Conservation (phyloP, 345 rosid genomes). For the Linum lewisii region DNA sequence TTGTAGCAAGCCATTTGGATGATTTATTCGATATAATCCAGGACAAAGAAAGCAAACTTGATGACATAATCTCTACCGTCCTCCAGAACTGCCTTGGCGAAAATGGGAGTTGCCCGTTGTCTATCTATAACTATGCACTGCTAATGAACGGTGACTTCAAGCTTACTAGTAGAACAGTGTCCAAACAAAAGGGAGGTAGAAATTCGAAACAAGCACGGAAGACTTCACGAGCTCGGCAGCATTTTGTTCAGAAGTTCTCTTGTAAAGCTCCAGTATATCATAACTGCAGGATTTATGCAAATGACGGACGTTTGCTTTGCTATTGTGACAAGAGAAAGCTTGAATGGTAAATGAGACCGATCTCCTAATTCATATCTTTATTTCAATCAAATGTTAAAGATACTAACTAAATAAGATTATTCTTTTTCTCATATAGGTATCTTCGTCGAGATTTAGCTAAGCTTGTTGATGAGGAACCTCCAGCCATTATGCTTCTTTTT, state of each 20-base stretch:
- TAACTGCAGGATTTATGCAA: constrained; percentile 89
- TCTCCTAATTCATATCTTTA: neutral
- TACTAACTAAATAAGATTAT: constrained; percentile 13
- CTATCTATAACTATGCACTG: constrained; percentile 62
- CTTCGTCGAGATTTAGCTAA: constrained; percentile 67
- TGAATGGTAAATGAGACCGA: constrained; percentile 53
- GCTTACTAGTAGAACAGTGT: constrained; percentile 24
- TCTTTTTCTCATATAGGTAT: constrained; percentile 41
- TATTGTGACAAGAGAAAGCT: constrained; percentile 86
- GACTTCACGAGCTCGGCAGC: constrained; percentile 68
- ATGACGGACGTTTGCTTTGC: constrained; percentile 86
- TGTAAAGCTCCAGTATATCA: constrained; percentile 97
- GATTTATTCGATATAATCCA: constrained; percentile 36
- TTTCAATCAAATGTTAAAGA: no score
- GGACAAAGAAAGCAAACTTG: constrained; percentile 31
- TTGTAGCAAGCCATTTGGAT: constrained; percentile 63
- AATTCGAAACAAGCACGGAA: constrained; percentile 45
- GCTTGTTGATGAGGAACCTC: constrained; percentile 68
- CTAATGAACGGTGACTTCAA: constrained; percentile 42
- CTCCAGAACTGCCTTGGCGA: constrained; percentile 68
- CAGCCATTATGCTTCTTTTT: constrained; percentile 82
- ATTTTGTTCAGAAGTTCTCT: constrained; percentile 83
- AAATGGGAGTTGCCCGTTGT: constrained; percentile 65
- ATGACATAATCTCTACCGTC: constrained; percentile 33
- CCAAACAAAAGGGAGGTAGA: constrained; percentile 45